Conservation (phyloP, 495 filamentous ascomycete species). For the Aeminium ludgeri region DNA sequence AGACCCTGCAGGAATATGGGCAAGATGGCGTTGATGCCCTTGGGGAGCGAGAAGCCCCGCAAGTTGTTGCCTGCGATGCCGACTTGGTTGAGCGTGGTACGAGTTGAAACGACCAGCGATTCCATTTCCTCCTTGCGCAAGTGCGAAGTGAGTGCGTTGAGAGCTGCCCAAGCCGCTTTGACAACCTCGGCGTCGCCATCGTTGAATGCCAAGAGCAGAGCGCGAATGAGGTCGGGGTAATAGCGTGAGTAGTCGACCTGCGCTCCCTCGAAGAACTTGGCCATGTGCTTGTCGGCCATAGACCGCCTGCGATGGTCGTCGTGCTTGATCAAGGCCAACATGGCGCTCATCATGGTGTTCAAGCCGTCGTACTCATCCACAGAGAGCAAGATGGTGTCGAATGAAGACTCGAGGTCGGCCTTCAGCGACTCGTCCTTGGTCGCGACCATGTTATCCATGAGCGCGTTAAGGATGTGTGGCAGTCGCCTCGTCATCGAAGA, state of each 20-base stretch:
- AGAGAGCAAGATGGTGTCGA: slow-evolving; percentile 75
- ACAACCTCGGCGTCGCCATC: slow-evolving; percentile 72
- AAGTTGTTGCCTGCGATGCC: slow-evolving; percentile 74
- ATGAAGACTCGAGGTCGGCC: slow-evolving; percentile 55
- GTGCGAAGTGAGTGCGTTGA: slow-evolving; percentile 70
- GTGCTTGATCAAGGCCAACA: slow-evolving; percentile 73
- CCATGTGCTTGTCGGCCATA: slow-evolving; percentile 60
- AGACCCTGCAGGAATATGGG: slow-evolving; percentile 96
- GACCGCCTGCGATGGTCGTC: slow-evolving; percentile 75
- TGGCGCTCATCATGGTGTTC: slow-evolving; percentile 84
- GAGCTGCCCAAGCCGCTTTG: slow-evolving; percentile 79
- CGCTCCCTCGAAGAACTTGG: slow-evolving; percentile 70
- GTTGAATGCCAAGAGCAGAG: slow-evolving; percentile 78
- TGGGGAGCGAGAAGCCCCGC: slow-evolving; percentile 79
- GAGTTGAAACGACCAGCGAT: slow-evolving; percentile 68
- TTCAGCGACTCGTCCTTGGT: slow-evolving; percentile 61
- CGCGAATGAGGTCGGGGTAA: slow-evolving; percentile 81
- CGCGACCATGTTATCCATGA: slow-evolving; percentile 80
- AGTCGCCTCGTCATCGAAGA: slow-evolving; percentile 75
- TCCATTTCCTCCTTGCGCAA: slow-evolving; percentile 99
- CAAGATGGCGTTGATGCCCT: slow-evolving; percentile 91
- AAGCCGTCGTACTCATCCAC: slow-evolving; percentile 93
- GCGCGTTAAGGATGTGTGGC: slow-evolving; percentile 71
- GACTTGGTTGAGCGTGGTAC: slow-evolving; percentile 68
- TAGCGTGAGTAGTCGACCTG: slow-evolving; percentile 85